Evolutionary conservation across 106 monocot species (phyloP), one percentile per base, ranked within the genome.

Genomic region (Apostasia shenzhenica): DNA sequence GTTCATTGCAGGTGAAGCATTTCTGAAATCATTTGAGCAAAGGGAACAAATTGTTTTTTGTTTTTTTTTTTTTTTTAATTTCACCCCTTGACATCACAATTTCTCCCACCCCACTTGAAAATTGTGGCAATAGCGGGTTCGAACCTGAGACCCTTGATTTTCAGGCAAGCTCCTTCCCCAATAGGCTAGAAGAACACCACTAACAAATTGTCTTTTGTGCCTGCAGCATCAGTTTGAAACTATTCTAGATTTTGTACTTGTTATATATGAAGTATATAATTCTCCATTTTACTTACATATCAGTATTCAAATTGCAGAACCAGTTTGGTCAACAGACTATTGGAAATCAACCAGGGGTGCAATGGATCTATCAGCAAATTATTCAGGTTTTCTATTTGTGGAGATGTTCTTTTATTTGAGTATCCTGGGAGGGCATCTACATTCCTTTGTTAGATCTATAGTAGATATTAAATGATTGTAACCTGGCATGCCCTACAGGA

Each of bases 351-450:
- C 50, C 76, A 6, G 70, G 74, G 44, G 71, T 80, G 51, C 84
- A 84, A 53, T 84, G 84, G 84, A 70, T 74, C 52, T 84, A 74
- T 39, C 84, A 73, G 41, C 69, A 77, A 26, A 77, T 84, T 69
- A 62, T 77, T 46, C 80, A 80, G 84, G 80, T 84, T 26, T n/a
- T 48, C 57, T n/a, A 59, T 41, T 45, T 61, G 54, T 4, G 14
- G 14, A 12, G 14, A 14, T 8, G 44, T 60, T 61, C 6, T 55
- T 48, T 60, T n/a, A 46, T 62, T 42, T 48, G 26, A 26, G 26
- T 26, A 26, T 26, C 26, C 26, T 26, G 26, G 26, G 26, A 26
- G 26, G 26, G 26, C 26, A 26, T 11, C 37, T 38, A 4, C 48
- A 41, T 56, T 44, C 10, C 14, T 50, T 59, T 70, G 1, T 48